These are phyloP conservation scores for Penicillium verrucosum DNA, from an alignment of 2,329 filamentous ascomycete genomes.

Conservation along the genomic window DNA sequence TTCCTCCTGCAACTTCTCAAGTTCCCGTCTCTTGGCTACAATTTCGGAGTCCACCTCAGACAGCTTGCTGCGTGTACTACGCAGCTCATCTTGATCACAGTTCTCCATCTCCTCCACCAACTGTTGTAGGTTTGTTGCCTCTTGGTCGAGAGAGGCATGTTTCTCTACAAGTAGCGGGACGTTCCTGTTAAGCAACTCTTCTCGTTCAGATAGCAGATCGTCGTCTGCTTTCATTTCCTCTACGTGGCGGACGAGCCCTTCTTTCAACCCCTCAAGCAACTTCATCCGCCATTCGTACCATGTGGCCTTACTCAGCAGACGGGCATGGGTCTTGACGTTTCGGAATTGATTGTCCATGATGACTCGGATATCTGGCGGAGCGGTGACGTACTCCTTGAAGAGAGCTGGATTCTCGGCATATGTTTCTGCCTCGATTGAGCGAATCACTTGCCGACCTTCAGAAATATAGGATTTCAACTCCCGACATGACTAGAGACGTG, in stretches of 20 bases:
- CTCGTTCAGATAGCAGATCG: slow-evolving; percentile 62
- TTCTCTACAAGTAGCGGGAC: slow-evolving; percentile 64
- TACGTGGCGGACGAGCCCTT: slow-evolving; percentile 71
- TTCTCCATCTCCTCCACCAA: slow-evolving; percentile 59
- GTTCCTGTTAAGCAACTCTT: slow-evolving; percentile 63
- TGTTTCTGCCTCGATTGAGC: slow-evolving; percentile 85
- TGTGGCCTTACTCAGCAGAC: slow-evolving; percentile 86
- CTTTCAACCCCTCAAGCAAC: slow-evolving; percentile 74
- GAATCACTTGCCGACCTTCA: slow-evolving; percentile 83
- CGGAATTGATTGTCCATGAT: slow-evolving; percentile 97
- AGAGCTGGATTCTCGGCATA: slow-evolving; percentile 85
- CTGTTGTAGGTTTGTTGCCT: slow-evolving; percentile 66
- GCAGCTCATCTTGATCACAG: slow-evolving; percentile 76
- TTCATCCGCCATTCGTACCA: slow-evolving; percentile 99
- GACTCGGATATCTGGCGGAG: slow-evolving; percentile 74
- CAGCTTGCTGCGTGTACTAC: slow-evolving; percentile 68
- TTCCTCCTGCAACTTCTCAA: slow-evolving; percentile 65
- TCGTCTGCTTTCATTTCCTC: slow-evolving; percentile 76
- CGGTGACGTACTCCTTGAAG: slow-evolving; percentile 86
- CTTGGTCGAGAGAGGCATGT: slow-evolving; percentile 59
- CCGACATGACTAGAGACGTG: slow-evolving; percentile 63
- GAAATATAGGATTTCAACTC: slow-evolving; percentile 97
- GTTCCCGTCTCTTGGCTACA: slow-evolving; percentile 63
- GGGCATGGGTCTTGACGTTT: slow-evolving; percentile 90
- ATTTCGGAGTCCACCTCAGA: slow-evolving; percentile 64